Evolutionary conservation across 192 early-diverging fungal genomes (phyloP).

Genomic region (Thamnidium elegans): DNA sequence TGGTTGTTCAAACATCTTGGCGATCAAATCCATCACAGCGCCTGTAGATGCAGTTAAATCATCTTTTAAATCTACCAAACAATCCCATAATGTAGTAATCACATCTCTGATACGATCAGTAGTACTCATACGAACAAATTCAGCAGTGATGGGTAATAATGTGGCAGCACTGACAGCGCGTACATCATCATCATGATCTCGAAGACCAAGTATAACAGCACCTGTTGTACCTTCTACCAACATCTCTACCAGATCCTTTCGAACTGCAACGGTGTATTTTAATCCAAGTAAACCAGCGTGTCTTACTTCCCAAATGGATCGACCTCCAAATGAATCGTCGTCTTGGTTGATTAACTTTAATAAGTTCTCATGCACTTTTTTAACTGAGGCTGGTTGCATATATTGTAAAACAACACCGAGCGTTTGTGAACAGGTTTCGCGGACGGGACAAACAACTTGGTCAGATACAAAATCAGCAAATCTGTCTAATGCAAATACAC

Average conservation of each 20-base stretch:
- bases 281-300: conserved; percentile 91
- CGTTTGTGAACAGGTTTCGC: conserved; percentile 90
- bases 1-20: conserved; percentile 68
- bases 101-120: conserved; percentile 69
- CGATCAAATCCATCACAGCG: conserved; percentile 89
- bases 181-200: conserved; percentile 92
- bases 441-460: conserved; percentile 91
- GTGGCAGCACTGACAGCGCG: conserved; percentile 88
- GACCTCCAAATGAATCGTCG: conserved; percentile 36
- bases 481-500: conserved; percentile 91
- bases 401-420: conserved; percentile 71
- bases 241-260: conserved; percentile 77
- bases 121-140: conserved; percentile 64
- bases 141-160: conserved; percentile 80
- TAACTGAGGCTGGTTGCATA: conserved; percentile 53
- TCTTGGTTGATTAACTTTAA: conserved; percentile 66
- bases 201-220: conserved; percentile 83
- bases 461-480: conserved; percentile 97
- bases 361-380: conserved; percentile 63
- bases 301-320: conserved; percentile 84
- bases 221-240: conserved; percentile 70
- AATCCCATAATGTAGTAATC: conserved; percentile 81
- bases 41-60: conserved; percentile 92
- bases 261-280: conserved; percentile 92
- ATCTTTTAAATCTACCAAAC: conserved; percentile 82